Base-by-base conservation (phyloP, 1,284 basidiomycete species). In the Cryptococcus hybrid region DNA sequence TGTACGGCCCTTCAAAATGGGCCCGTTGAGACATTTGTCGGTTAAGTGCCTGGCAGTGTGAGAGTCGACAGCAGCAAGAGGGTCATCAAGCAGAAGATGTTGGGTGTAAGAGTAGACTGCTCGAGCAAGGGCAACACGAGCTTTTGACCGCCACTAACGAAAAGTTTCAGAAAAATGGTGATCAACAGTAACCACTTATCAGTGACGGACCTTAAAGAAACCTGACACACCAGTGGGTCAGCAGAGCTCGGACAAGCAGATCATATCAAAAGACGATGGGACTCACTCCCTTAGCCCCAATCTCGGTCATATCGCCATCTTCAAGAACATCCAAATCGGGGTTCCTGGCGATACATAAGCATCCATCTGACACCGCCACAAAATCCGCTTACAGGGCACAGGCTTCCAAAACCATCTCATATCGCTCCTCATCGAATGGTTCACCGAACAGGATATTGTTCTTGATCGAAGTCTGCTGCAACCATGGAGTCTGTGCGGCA, bases 61-160 rank as follows among this genome's bases (percentile, higher is more conserved):
- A 78, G 90, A 90, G 74, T 95, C 92, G 7, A 95, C 89, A 1
- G 91, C 90, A 0, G 89, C 87, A 11, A 95, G 81, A 3, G 89
- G 88, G 72, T 94, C 92, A 75, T 95, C 92, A n/a, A 94, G 82
- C 7, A 93, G 81, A 15, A 94, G 83, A 64, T 84, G 85, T 82
- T 87, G 64, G 2, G 82, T 81, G 54, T 77, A 76, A 8, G 79
- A 81, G 70, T 84, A 84, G 7, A 83, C 74, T 0, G 82, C 82
- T 13, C 83, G 70, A 7, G 69, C 76, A 40, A 78, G 62, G 57
- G 78, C 87, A 47, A 91, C 83, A 34, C 88, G 82, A 3, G 88
- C 88, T 58, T 90, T 70, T 93, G 90, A 1, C 90, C 91, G 37
- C 91, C 91, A 48, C 86, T 87, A 42, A 70, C 0, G 84, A 12